phyloP scores from a whole-genome alignment of 2,329 filamentous ascomycete species.

The Shiraia bambusicola region DNA sequence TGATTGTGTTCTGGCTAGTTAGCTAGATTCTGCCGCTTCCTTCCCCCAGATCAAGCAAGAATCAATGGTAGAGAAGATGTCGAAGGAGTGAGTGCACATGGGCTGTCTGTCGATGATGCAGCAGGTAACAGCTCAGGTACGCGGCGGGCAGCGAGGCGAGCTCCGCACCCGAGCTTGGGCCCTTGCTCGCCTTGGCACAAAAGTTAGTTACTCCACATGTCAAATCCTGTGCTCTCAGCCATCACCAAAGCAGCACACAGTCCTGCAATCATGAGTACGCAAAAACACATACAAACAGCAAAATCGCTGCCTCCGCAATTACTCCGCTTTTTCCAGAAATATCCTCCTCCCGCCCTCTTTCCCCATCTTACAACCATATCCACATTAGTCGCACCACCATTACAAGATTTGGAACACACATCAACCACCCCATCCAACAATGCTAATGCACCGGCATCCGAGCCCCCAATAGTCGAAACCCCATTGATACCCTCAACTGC shows the following conservation, averaged over 20 bases:
- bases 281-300: slow-evolving; percentile 57
- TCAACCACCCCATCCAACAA: slow-evolving; percentile 33
- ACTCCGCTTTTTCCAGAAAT: slow-evolving; percentile 83
- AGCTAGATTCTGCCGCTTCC: neutral
- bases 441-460: slow-evolving; percentile 44
- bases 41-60: neutral
- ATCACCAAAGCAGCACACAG: slow-evolving; percentile 6
- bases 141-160: slow-evolving; percentile 21
- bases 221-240: neutral
- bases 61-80: neutral
- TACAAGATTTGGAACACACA: slow-evolving; percentile 13
- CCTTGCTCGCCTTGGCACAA: slow-evolving; percentile 13
- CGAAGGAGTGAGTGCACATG: slow-evolving; percentile 3
- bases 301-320: slow-evolving; percentile 75
- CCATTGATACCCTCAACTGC: slow-evolving; percentile 12
- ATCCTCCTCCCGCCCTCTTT: slow-evolving; percentile 67
- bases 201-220: slow-evolving; percentile 11
- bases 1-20: too few relatives aligned
- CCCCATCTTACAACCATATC: slow-evolving; percentile 27
- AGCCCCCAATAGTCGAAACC: slow-evolving; percentile 33
- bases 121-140: slow-evolving; percentile 24
- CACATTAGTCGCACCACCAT: slow-evolving; percentile 19
- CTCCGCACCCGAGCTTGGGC: slow-evolving; percentile 8
- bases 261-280: slow-evolving; percentile 27
- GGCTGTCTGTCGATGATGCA: slow-evolving; percentile 3